Percentiles rank a stretch among this genome's conserved stretches.
Conservation (phyloP, 2,329 filamentous ascomycete species). For the Magnaporthiopsis poae region DNA sequence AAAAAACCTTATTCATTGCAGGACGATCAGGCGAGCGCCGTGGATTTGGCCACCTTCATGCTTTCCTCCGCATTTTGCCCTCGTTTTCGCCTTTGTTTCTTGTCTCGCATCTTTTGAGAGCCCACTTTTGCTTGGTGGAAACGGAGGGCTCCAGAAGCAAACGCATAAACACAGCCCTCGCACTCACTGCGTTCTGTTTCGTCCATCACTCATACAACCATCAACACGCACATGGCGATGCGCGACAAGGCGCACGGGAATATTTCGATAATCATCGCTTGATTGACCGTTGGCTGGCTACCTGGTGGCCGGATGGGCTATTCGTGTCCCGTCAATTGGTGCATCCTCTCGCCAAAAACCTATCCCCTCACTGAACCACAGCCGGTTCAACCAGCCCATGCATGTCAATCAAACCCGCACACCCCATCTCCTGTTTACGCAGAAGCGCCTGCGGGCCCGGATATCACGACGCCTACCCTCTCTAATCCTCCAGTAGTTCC, state of each 20-base stretch:
- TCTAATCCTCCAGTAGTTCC: background rate
- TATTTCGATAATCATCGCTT: background rate
- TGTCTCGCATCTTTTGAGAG: too few species aligned
- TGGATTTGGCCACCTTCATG: background rate
- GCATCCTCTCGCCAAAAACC: background rate
- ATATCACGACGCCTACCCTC: background rate
- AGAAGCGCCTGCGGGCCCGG: background rate
- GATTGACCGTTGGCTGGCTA: background rate
- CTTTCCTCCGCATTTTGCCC: background rate
- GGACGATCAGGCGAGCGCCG: background rate
- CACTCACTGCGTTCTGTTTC: too few species aligned
- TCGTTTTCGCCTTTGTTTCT: background rate
- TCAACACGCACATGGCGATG: too few species aligned
- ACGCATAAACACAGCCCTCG: too few species aligned
- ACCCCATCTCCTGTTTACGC: too few species aligned
- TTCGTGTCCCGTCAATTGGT: background rate
- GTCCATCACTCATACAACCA: too few species aligned
- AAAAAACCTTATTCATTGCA: background rate
- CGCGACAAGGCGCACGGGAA: background rate
- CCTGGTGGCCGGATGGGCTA: background rate
- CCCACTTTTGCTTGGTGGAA: too few species aligned
- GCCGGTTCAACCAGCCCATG: background rate
- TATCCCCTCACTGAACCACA: background rate
- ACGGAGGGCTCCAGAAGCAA: too few species aligned
- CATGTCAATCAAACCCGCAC: background rate